Base-by-base conservation (phyloP, 345 rosid genomes). In the Eucalyptus tenuipes region DNA sequence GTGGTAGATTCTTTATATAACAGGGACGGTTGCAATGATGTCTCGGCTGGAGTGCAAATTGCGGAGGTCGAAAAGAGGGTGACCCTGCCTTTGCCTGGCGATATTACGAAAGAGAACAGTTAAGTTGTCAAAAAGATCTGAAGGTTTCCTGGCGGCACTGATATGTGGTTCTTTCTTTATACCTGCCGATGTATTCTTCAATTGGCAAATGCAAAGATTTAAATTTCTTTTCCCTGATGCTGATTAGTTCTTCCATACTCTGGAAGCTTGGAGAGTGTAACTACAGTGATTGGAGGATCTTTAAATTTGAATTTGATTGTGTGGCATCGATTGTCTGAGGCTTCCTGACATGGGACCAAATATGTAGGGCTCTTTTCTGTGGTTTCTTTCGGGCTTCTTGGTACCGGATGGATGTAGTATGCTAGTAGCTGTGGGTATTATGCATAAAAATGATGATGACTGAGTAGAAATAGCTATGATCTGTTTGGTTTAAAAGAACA, bases 121-220 rank as follows among this genome's bases (percentile, higher is more conserved):
- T 75, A 40, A 75, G 47, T 40, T 20, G 82, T 37, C 27, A 40
- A 40, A 75, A 47, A 44, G 47, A 75, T 10, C 27, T 20, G 47
- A 75, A 75, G 47, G 82, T 75, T 75, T 75, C 3, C 47, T 75
- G 82, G 27, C 2, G 47, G 82, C 47, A 20, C 47, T 40, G 7
- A 3, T 75, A 20, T 40, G 7, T 94, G 92, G 93, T 94, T 86
- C 97, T 91, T 68, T 9, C 81, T 68, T 18, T 68, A 33, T 33
- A 68, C 44, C 44, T 33, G 81, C 44, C 11, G 75, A 66, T 66
- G 37, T 0, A 66, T 25, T 61, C 68, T 68, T 68, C 42, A 16
- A 68, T 11, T 17, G 42, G 44, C 44, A 7, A 68, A 68, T 10
- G 44, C 44, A 68, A 33, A 68, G 44, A 17, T 68, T 3, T 16